A percentile compares a stretch with the other conserved stretches of the same genome.
Conservation (phyloP, 768 basidiomycete species). For the Mycena filopes region DNA sequence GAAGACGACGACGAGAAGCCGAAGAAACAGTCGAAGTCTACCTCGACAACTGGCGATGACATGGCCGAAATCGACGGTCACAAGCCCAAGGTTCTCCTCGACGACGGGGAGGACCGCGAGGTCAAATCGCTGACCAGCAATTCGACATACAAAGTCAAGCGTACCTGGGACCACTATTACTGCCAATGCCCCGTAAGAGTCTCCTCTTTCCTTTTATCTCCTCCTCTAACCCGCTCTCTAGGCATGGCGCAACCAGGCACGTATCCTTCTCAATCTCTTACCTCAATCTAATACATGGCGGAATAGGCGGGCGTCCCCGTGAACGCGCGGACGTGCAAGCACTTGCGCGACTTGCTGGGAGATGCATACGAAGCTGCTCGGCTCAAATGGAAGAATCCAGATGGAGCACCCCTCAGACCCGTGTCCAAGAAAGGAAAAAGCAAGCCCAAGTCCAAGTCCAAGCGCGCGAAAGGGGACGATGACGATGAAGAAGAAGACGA, state of each 20-base stretch:
- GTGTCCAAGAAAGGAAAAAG: conserved; percentile 39
- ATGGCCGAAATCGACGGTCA: conserved; percentile 62
- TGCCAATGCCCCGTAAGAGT: conserved; percentile 50
- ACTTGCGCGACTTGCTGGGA: conserved; percentile 49
- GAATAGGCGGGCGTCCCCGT: conserved; percentile 44
- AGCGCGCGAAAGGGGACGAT: conserved; percentile 4
- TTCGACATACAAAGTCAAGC: conserved; percentile 46
- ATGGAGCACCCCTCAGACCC: conserved; percentile 37
- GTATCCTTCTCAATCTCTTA: conserved; percentile 8
- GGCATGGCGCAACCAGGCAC: conserved; percentile 51
- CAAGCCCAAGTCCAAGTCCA: conserved; percentile 31
- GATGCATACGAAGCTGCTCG: conserved; percentile 52
- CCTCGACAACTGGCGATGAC: conserved; percentile 61
- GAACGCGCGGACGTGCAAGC: conserved; percentile 54
- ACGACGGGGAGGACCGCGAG: conserved; percentile 49
- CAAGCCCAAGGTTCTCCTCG: conserved; percentile 57
- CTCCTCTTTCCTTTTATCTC: neutral
- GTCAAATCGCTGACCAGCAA: conserved; percentile 34
- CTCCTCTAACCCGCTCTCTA: conserved; percentile 17
- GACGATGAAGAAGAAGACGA: conserved; percentile 41
- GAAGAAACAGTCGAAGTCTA: conserved; percentile 63
- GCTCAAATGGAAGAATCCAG: conserved; percentile 48
- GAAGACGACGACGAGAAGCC: neutral
- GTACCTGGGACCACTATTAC: conserved; percentile 54
- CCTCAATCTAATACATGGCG: neutral